phyloP scores from a whole-genome alignment of 306 rosid species.

The Ceratonia siliqua region DNA sequence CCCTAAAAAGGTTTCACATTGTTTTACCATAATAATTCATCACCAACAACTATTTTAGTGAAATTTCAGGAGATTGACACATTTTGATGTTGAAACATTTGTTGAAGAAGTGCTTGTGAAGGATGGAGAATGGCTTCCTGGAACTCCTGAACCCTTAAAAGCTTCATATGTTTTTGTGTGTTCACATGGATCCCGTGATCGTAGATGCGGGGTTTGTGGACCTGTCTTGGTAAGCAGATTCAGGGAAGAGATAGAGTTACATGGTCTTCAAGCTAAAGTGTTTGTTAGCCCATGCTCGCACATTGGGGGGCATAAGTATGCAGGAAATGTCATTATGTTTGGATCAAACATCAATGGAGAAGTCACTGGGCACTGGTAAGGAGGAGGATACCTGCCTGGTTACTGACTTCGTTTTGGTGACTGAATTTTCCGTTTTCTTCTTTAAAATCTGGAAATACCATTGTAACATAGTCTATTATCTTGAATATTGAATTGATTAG shows the following conservation, averaged over 20 bases:
- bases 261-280: conserved; percentile 72
- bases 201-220: conserved; percentile 95
- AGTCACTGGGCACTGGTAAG: conserved; percentile 90
- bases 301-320: conserved; percentile 86
- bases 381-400: conserved; percentile 11
- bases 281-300: conserved; percentile 96
- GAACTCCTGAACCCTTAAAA: conserved; percentile 77
- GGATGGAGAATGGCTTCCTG: conserved; percentile 90
- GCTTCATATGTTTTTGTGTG: conserved; percentile 82
- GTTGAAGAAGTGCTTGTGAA: conserved; percentile 98
- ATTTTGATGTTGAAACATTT: conserved; percentile 92
- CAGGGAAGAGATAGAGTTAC: conserved; percentile 72
- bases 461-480: conserved; percentile 7
- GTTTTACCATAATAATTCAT: not conserved
- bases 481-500: not conserved
- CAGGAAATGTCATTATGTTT: conserved; percentile 87
- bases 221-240: conserved; percentile 79
- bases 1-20: not conserved
- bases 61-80: conserved; percentile 85
- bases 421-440: conserved; percentile 6
- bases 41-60: conserved; percentile 1
- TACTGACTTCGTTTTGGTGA: conserved; percentile 1
- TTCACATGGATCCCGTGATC: conserved; percentile 89
- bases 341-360: conserved; percentile 60
- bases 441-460: not conserved